Evolutionary conservation across 495 filamentous ascomycete species (phyloP).

Genomic region (Elasticomyces elasticus): DNA sequence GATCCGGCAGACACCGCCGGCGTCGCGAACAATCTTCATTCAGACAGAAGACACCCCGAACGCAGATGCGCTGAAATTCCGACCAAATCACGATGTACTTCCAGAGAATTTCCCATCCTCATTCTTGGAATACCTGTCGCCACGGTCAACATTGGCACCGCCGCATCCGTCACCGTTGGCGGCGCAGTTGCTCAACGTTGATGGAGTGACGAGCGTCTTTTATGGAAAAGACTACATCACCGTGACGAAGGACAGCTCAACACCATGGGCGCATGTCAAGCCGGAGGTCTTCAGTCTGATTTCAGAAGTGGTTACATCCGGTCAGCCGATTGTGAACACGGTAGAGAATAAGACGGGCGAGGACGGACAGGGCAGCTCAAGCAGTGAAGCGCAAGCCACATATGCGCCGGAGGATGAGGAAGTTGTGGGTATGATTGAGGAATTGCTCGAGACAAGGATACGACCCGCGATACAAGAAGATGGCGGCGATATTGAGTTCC

Average conservation of each 20-base stretch:
- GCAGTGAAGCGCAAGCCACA: constrained; percentile 21
- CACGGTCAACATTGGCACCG: constrained; percentile 75
- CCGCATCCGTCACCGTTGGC: constrained; percentile 91
- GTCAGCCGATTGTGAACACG: constrained; percentile 68
- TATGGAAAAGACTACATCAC: constrained; percentile 95
- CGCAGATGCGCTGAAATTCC: constrained; percentile 84
- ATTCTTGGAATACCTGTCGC: constrained; percentile 83
- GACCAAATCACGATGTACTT: constrained; percentile 74
- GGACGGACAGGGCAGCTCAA: constrained; percentile 34
- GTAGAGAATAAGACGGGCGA: constrained; percentile 50
- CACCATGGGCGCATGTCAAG: constrained; percentile 88
- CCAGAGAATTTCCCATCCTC: constrained; percentile 60
- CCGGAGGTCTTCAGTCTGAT: constrained; percentile 93
- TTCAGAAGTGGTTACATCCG: constrained; percentile 76
- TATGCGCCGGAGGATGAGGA: constrained; percentile 85
- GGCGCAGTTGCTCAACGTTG: constrained; percentile 76
- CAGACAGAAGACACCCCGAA: constrained; percentile 94
- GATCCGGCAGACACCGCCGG: background rate
- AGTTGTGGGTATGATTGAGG: constrained; percentile 95
- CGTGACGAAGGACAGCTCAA: constrained; percentile 77
- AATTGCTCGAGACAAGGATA: constrained; percentile 91
- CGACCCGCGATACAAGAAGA: constrained; percentile 94
- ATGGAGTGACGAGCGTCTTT: constrained; percentile 88
- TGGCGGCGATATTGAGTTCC: constrained; percentile 90
- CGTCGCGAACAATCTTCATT: constrained; percentile 77